phyloP scores from a whole-genome alignment of 805 yeast species.

The Kuraishia floccosa region DNA sequence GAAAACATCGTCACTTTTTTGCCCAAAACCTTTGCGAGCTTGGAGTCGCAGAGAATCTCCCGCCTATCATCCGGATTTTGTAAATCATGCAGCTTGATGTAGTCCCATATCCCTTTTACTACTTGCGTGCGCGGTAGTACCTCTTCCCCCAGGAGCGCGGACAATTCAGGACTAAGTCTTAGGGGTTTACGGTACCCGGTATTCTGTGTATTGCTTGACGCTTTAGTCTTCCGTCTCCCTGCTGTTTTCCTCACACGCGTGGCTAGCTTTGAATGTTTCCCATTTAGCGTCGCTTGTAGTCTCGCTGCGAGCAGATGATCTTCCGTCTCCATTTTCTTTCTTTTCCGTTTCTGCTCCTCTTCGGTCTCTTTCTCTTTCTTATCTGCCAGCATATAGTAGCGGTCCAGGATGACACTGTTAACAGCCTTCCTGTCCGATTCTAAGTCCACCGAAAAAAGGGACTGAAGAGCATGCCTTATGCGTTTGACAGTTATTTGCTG shows the following conservation, averaged over 20 bases:
- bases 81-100: slow-evolving; percentile 48
- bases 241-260: slow-evolving; percentile 3
- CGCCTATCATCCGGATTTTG: slow-evolving; percentile 62
- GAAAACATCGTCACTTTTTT: slow-evolving; percentile 45
- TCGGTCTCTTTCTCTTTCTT: slow-evolving; percentile 18
- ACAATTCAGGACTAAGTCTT: slow-evolving; percentile 38
- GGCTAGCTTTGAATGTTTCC: slow-evolving; percentile 3
- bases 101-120: slow-evolving; percentile 59
- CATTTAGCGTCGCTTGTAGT: slow-evolving; percentile 15
- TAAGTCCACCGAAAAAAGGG: slow-evolving; percentile 48
- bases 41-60: slow-evolving; percentile 53
- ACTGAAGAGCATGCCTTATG: slow-evolving; percentile 64
- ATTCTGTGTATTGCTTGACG: slow-evolving; percentile 5
- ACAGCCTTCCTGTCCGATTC: slow-evolving; percentile 38
- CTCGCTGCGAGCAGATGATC: slow-evolving; percentile 43
- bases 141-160: slow-evolving; percentile 31
- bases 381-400: slow-evolving; percentile 39
- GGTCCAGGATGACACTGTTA: slow-evolving; percentile 45
- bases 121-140: slow-evolving; percentile 56
- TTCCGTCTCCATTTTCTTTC: slow-evolving; percentile 23
- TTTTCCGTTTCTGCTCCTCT: slow-evolving; percentile 4
- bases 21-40: slow-evolving; percentile 47
- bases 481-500: slow-evolving; percentile 61
- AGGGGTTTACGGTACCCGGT: slow-evolving; percentile 28
- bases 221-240: slow-evolving; percentile 4